phyloP scores from a whole-genome alignment of 345 rosid genomes.

The Hirschfeldia incana region DNA sequence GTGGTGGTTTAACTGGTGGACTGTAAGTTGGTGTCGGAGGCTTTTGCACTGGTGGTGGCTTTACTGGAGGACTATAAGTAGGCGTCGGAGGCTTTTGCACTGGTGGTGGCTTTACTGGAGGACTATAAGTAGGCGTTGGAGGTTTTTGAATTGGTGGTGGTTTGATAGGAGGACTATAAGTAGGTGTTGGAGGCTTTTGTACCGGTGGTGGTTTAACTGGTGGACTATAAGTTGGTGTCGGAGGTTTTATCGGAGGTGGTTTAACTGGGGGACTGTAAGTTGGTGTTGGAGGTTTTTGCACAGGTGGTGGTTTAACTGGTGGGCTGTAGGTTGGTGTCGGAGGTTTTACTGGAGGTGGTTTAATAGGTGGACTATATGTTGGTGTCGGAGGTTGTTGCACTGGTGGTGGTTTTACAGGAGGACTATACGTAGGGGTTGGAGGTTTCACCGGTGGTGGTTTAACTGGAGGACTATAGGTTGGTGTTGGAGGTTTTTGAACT shows the following conservation, averaged over 20 bases:
- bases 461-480: background rate
- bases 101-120: background rate
- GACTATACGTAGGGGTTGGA: conserved; percentile 23
- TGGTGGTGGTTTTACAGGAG: background rate
- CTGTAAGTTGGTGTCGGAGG: conserved; percentile 12
- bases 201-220: background rate
- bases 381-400: conserved; percentile 13
- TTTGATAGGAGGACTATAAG: background rate
- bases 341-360: conserved; percentile 4
- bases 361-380: background rate
- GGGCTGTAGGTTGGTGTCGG: background rate
- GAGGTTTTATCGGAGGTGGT: background rate
- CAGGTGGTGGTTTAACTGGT: background rate
- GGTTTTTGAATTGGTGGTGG: background rate
- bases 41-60: background rate
- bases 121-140: background rate
- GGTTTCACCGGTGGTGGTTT: conserved; percentile 15
- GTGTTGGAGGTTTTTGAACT: background rate
- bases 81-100: background rate
- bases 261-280: background rate
- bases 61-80: background rate
- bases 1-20: background rate
- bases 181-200: background rate
- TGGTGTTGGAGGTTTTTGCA: conserved; percentile 1
- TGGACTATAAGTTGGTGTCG: conserved; percentile 3